phyloP scores from a whole-genome alignment of 2,329 filamentous ascomycete genomes.

The Beauveria brongniartii region DNA sequence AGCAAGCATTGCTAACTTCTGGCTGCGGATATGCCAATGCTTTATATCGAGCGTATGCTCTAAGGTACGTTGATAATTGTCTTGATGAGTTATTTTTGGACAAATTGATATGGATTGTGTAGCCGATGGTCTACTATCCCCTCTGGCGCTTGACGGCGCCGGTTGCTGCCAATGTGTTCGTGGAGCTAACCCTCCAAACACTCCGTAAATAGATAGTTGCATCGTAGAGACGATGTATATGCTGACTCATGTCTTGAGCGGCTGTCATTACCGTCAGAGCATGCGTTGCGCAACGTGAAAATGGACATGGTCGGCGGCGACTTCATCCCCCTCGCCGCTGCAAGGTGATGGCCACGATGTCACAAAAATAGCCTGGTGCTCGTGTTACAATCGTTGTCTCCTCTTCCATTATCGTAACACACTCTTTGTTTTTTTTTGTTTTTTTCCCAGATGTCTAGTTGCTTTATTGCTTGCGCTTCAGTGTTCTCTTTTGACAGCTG shows the following conservation, averaged over 20 bases:
- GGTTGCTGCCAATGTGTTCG: no score
- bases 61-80: no score
- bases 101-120: not conserved
- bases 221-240: not conserved
- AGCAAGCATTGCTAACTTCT: not conserved
- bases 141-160: not conserved
- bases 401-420: no score
- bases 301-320: not conserved
- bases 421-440: no score
- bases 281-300: not conserved
- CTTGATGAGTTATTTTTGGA: not conserved
- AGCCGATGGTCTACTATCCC: not conserved
- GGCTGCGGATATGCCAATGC: not conserved
- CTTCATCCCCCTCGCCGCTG: not conserved
- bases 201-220: not conserved
- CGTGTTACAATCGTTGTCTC: not conserved
- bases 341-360: not conserved
- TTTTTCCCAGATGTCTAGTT: not conserved
- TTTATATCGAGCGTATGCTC: not conserved
- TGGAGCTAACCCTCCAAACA: not conserved
- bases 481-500: not conserved
- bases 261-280: not conserved
- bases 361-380: not conserved
- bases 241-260: not conserved
- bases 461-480: not conserved